Conservation (phyloP, 495 filamentous ascomycete genomes). For the Xylaria longipes region DNA sequence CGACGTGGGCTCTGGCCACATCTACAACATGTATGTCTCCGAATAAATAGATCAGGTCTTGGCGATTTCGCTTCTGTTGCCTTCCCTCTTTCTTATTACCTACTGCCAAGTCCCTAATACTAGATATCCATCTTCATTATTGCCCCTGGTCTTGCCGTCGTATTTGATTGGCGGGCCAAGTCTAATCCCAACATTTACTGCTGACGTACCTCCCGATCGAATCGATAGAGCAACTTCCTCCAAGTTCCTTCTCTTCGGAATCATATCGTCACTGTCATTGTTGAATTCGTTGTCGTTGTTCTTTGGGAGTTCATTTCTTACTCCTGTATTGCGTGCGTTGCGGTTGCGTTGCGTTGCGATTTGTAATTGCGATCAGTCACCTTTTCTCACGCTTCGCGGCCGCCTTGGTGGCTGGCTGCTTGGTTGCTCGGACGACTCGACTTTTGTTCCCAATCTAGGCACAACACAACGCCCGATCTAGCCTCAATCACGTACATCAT, state of each 20-base stretch:
- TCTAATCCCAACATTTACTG: not conserved
- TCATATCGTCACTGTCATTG: not conserved
- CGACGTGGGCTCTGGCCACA: not conserved
- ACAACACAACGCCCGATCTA: not conserved
- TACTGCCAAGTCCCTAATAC: too few species aligned
- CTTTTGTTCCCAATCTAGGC: not conserved
- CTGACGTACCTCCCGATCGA: not conserved
- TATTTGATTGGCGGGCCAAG: not conserved
- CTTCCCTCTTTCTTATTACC: not conserved
- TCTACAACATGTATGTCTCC: not conserved
- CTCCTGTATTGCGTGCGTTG: not conserved
- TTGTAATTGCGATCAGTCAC: not conserved
- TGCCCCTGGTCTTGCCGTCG: not conserved
- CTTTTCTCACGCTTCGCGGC: not conserved
- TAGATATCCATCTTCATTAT: not conserved
- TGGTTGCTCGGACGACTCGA: constrained; percentile 20
- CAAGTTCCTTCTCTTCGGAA: not conserved
- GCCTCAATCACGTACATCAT: not conserved
- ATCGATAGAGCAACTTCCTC: not conserved
- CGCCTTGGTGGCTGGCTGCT: not conserved
- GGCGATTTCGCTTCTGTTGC: not conserved
- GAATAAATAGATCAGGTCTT: not conserved
- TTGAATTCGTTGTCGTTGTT: not conserved
- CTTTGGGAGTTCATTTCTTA: not conserved
- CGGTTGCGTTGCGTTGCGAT: too few species aligned